Evolutionary conservation across 305 asterid species (phyloP).

Genomic region (Solanum aculeatissimum): DNA sequence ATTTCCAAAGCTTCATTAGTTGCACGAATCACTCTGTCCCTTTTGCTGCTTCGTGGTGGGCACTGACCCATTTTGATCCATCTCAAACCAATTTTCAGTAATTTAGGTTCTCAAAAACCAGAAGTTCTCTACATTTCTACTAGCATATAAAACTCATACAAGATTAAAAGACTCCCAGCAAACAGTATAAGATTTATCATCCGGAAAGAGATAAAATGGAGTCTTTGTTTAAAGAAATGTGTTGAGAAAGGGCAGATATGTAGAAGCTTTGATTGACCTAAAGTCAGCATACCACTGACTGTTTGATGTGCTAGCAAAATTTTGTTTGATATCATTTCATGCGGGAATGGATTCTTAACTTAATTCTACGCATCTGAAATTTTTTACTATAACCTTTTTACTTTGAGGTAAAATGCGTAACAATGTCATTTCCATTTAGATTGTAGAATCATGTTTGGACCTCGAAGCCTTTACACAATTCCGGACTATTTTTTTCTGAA

Average conservation of each 20-base stretch:
- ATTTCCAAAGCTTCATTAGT: not conserved
- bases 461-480: not conserved
- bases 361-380: not conserved
- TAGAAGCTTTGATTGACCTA: not conserved
- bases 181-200: not conserved
- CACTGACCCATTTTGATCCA: not conserved
- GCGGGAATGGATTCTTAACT: not conserved
- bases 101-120: not conserved
- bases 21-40: not conserved
- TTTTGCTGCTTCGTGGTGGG: not conserved
- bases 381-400: not conserved
- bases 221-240: too few species aligned
- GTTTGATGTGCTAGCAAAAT: not conserved
- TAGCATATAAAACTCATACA: not conserved
- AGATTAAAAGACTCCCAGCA: not conserved
- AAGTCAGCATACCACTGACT: not conserved
- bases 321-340: not conserved
- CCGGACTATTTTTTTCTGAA: not conserved
- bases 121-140: not conserved
- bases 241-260: too few species aligned
- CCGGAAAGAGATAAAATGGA: too few species aligned
- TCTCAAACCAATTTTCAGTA: not conserved
- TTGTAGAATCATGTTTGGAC: not conserved
- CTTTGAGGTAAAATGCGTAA: not conserved
- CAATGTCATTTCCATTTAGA: not conserved